Conservation (phyloP, 2,329 filamentous ascomycete genomes). For the Trichoderma sp. region DNA sequence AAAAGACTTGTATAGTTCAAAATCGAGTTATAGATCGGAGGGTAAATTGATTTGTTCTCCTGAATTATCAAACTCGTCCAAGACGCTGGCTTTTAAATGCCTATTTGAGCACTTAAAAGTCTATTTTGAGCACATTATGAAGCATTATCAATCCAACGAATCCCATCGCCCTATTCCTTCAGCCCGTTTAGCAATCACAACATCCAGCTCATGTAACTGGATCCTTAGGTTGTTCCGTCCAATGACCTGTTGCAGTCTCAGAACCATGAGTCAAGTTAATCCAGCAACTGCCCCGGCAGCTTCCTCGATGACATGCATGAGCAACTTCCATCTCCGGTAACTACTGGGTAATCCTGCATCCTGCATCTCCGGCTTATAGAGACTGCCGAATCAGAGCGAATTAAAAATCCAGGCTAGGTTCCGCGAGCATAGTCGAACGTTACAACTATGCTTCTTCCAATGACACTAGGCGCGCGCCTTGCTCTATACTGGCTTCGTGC, state of each 20-base stretch:
- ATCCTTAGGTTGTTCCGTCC: not conserved
- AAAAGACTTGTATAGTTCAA: not conserved
- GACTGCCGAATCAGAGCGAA: slow-evolving; percentile 13
- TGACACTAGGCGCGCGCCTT: not conserved
- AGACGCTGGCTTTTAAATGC: not conserved
- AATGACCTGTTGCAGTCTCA: not conserved
- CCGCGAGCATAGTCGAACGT: not conserved
- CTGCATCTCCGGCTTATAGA: not conserved
- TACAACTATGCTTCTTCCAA: not conserved
- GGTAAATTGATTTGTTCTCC: not conserved
- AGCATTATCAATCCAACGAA: not conserved
- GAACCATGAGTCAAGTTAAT: not conserved
- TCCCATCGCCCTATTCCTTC: not conserved
- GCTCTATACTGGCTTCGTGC: not conserved
- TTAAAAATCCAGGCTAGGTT: too few relatives aligned
- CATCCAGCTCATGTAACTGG: not conserved
- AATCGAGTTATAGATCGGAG: not conserved
- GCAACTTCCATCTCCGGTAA: not conserved
- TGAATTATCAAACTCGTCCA: not conserved
- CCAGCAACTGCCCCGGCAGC: not conserved
- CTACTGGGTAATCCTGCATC: too few relatives aligned
- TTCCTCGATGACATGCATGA: not conserved
- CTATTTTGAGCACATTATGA: not conserved
- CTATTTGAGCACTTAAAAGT: not conserved
- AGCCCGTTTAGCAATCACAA: not conserved